phyloP scores from a whole-genome alignment of 1,284 basidiomycete species.

The Trametes polyzona region DNA sequence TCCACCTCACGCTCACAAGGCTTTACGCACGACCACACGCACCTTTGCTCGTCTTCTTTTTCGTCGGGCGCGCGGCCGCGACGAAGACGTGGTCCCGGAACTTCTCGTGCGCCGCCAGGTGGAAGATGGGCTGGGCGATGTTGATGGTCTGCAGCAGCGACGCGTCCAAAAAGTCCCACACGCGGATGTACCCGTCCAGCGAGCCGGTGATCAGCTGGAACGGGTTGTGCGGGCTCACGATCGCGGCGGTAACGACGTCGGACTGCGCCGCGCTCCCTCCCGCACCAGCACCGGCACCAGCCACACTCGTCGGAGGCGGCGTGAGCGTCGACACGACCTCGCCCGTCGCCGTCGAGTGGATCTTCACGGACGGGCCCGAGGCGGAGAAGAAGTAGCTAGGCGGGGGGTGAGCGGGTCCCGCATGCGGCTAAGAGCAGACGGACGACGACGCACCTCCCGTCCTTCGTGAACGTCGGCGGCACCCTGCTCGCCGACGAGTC shows the following conservation, averaged over 20 bases:
- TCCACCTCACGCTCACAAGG: neutral
- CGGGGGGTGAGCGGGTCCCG: conserved; percentile 20
- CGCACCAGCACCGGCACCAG: conserved; percentile 47
- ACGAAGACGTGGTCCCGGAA: conserved; percentile 75
- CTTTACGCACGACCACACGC: conserved; percentile 26
- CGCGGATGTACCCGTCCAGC: conserved; percentile 80
- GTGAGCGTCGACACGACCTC: conserved; percentile 82
- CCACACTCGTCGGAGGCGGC: conserved; percentile 44
- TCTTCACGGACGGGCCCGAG: conserved; percentile 76
- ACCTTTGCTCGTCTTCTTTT: conserved; percentile 52
- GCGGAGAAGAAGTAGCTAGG: conserved; percentile 87
- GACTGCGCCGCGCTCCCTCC: conserved; percentile 27
- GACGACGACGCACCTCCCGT: conserved; percentile 74
- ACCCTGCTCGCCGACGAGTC: conserved; percentile 69
- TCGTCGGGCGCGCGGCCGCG: conserved; percentile 56
- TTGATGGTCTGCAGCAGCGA: conserved; percentile 76
- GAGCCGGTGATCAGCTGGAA: conserved; percentile 91
- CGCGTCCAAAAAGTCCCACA: conserved; percentile 96
- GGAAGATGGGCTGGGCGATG: conserved; percentile 72
- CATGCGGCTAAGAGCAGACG: conserved; percentile 21
- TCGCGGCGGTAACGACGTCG: conserved; percentile 72
- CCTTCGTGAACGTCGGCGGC: conserved; percentile 81
- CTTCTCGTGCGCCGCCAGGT: conserved; percentile 70
- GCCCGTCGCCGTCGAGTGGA: conserved; percentile 78
- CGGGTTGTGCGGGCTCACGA: conserved; percentile 85